These are phyloP conservation scores for Cyclocybe cylindracea DNA, from an alignment of 768 basidiomycete species.

Conservation along the genomic window DNA sequence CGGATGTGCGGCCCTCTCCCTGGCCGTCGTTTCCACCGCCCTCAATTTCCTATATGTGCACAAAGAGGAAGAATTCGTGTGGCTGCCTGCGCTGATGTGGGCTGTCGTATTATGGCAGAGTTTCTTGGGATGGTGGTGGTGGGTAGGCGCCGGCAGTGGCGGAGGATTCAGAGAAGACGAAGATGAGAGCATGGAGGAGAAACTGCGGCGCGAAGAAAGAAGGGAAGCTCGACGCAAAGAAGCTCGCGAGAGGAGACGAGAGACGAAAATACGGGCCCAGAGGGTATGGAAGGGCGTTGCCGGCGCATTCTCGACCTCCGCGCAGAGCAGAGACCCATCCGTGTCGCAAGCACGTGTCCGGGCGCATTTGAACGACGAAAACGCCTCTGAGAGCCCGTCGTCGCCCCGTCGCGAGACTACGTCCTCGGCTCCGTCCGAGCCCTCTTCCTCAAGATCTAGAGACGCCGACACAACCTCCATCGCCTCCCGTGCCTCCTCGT, in stretches of 20 bases:
- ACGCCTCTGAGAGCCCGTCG: neutral
- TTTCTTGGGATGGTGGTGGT: conserved; percentile 99
- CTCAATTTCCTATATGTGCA: conserved; percentile 91
- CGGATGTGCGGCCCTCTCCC: conserved; percentile 76
- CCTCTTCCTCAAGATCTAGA: neutral
- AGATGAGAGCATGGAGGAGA: conserved; percentile 63
- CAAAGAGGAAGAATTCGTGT: conserved; percentile 80
- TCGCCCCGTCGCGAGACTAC: neutral
- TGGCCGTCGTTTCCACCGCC: conserved; percentile 82
- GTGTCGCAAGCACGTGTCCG: conserved; percentile 7
- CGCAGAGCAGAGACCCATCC: too few species aligned
- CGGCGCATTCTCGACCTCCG: conserved; percentile 37
- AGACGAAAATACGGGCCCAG: conserved; percentile 54
- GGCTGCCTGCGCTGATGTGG: conserved; percentile 91
- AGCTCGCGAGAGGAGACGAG: conserved; percentile 49
- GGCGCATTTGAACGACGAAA: neutral
- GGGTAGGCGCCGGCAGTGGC: conserved; percentile 92
- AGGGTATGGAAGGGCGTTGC: conserved; percentile 61
- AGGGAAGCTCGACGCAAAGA: conserved; percentile 55
- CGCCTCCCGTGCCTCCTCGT: neutral
- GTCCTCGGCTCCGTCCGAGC: neutral
- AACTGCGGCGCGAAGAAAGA: conserved; percentile 39
- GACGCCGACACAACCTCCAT: neutral
- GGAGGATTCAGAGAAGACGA: conserved; percentile 41
- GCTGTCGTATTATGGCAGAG: conserved; percentile 96